Conservation (phyloP, 805 yeast species). For the Brettanomyces bruxellensis region DNA sequence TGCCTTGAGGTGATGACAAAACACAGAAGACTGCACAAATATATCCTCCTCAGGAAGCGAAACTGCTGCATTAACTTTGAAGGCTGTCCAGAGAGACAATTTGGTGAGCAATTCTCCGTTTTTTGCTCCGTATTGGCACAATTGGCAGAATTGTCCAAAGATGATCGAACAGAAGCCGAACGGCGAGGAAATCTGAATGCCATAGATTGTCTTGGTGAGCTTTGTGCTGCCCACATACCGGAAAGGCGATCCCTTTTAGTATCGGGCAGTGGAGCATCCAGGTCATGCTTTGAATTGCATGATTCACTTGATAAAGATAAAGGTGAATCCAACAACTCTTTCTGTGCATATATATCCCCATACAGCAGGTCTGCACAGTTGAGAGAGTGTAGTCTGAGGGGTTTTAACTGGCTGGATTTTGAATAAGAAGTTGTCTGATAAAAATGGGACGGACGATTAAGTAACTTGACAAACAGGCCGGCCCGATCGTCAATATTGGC, state of each 20-base stretch:
- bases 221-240: too few relatives aligned
- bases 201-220: neutral
- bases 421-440: slow-evolving; percentile 1
- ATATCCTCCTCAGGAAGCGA: slow-evolving; percentile 13
- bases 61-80: slow-evolving; percentile 10
- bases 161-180: too few relatives aligned
- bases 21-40: slow-evolving; percentile 16
- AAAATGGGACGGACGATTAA: slow-evolving; percentile 9
- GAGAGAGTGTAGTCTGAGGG: slow-evolving; percentile 5
- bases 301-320: too few relatives aligned
- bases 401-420: slow-evolving; percentile 9
- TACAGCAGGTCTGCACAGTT: slow-evolving; percentile 9
- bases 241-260: neutral
- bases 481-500: slow-evolving; percentile 15
- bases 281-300: too few relatives aligned
- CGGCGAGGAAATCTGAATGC: too few relatives aligned
- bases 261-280: neutral
- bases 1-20: slow-evolving; percentile 9
- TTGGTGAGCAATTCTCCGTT: too few relatives aligned
- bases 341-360: neutral
- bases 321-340: too few relatives aligned
- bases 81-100: slow-evolving; percentile 8
- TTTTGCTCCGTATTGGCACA: neutral
- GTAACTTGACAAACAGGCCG: slow-evolving; percentile 12
- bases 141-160: neutral